Conservation (phyloP, 140 eudicot species). For the Bidens hawaiensis region DNA sequence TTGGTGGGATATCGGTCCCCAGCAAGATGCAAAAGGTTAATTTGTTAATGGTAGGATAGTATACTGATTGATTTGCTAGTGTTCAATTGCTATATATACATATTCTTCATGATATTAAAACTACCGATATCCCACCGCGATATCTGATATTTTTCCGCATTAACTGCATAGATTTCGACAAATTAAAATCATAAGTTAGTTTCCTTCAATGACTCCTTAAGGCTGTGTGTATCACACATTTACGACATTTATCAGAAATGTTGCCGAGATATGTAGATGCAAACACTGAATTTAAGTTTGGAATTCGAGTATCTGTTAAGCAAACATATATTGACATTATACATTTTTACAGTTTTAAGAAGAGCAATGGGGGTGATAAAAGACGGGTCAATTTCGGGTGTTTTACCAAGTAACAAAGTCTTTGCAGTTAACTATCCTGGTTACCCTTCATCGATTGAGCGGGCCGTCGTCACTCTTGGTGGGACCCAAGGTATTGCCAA, state of each 20-base stretch:
- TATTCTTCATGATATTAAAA: too few relatives aligned
- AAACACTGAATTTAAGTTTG: background rate
- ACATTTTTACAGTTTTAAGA: slow-evolving; percentile 9
- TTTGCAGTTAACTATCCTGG: slow-evolving; percentile 89
- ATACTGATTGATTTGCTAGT: too few relatives aligned
- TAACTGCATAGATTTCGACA: too few relatives aligned
- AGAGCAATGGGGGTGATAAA: slow-evolving; percentile 61
- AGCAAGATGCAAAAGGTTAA: too few relatives aligned
- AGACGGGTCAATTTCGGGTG: slow-evolving; percentile 61
- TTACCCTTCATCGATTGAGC: slow-evolving; percentile 72
- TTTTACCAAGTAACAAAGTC: slow-evolving; percentile 45
- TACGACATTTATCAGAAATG: background rate
- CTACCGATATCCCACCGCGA: too few relatives aligned
- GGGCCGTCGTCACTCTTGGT: slow-evolving; percentile 81
- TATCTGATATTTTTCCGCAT: too few relatives aligned
- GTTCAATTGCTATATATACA: too few relatives aligned
- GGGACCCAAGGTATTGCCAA: slow-evolving; percentile 61
- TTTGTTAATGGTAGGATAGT: too few relatives aligned
- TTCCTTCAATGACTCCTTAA: background rate
- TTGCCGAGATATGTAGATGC: background rate
- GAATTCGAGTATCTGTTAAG: background rate
- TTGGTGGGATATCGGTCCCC: too few relatives aligned
- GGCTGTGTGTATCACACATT: background rate
- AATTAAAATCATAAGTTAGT: background rate
- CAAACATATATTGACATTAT: background rate